Conservation (phyloP, 768 basidiomycete species). For the Imleria badia region DNA sequence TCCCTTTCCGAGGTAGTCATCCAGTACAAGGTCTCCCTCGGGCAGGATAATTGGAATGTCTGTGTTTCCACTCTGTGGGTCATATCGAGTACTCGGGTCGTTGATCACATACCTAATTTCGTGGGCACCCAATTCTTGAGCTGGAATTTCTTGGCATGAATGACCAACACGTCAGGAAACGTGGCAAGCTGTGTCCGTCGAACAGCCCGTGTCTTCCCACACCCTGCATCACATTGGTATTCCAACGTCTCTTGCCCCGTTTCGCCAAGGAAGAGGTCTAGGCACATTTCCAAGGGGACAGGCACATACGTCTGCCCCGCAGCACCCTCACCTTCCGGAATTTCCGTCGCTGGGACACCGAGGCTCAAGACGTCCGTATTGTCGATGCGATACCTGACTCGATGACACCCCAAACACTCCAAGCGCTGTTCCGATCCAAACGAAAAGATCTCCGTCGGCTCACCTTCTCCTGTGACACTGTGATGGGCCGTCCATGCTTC, state of each 20-base stretch:
- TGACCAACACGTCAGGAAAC: constrained; percentile 83
- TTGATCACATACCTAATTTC: constrained; percentile 69
- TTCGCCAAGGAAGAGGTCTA: constrained; percentile 47
- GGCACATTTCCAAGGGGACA: constrained; percentile 58
- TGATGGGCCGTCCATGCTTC: neutral
- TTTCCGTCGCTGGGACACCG: constrained; percentile 64
- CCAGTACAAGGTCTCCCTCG: constrained; percentile 58
- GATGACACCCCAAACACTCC: constrained; percentile 74
- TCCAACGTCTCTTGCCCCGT: constrained; percentile 67
- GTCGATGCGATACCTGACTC: constrained; percentile 83
- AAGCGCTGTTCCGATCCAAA: constrained; percentile 88
- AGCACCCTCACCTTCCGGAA: constrained; percentile 4
- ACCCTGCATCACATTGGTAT: constrained; percentile 78
- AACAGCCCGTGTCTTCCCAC: constrained; percentile 59
- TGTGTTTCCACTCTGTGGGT: constrained; percentile 28
- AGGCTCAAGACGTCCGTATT: constrained; percentile 75
- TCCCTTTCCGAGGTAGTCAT: constrained; percentile 65
- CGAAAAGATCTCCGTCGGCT: constrained; percentile 74
- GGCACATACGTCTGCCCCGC: constrained; percentile 59
- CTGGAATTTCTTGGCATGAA: constrained; percentile 94
- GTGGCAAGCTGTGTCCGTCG: constrained; percentile 79
- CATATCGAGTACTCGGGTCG: neutral
- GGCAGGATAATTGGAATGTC: constrained; percentile 86
- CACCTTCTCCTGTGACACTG: constrained; percentile 26
- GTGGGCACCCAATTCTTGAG: constrained; percentile 95